Conservation (phyloP, 129 eudicot species). For the Saposhnikovia divaricata region DNA sequence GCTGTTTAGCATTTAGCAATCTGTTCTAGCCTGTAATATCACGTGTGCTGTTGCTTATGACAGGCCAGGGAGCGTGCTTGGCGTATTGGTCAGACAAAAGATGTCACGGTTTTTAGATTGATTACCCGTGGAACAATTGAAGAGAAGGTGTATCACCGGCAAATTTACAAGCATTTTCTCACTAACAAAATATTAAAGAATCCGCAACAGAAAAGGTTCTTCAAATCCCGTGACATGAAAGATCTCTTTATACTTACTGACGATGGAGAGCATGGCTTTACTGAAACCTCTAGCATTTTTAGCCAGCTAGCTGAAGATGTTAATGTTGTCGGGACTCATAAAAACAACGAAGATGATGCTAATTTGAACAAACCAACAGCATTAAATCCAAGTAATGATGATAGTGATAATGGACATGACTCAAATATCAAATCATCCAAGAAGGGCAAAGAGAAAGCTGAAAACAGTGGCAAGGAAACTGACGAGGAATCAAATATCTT, state of each 20-base stretch:
- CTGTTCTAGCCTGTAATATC: neutral
- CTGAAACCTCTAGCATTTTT: constrained; percentile 82
- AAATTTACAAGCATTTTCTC: constrained; percentile 86
- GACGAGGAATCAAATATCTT: constrained; percentile 73
- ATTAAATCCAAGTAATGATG: constrained; percentile 12
- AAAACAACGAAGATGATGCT: constrained; percentile 27
- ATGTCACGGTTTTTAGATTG: constrained; percentile 75
- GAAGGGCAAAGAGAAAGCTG: constrained; percentile 35
- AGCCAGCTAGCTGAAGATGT: constrained; percentile 70
- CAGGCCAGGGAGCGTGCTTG: constrained; percentile 99
- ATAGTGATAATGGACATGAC: constrained; percentile 15
- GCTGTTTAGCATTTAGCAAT: neutral
- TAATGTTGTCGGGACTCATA: constrained; percentile 44
- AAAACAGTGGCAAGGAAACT: constrained; percentile 29
- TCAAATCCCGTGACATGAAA: constrained; percentile 94
- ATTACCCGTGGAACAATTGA: constrained; percentile 96
- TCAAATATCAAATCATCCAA: constrained; percentile 14
- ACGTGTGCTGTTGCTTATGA: constrained; percentile 11
- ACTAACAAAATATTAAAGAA: constrained; percentile 88
- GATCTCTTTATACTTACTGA: constrained; percentile 76
- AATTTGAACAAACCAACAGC: constrained; percentile 12
- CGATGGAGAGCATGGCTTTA: constrained; percentile 50
- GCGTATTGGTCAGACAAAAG: constrained; percentile 96
- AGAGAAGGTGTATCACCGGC: constrained; percentile 95
- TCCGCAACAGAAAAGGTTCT: constrained; percentile 92